phyloP scores from a whole-genome alignment of 805 yeast genomes.

The Pachysolen tannophilus region DNA sequence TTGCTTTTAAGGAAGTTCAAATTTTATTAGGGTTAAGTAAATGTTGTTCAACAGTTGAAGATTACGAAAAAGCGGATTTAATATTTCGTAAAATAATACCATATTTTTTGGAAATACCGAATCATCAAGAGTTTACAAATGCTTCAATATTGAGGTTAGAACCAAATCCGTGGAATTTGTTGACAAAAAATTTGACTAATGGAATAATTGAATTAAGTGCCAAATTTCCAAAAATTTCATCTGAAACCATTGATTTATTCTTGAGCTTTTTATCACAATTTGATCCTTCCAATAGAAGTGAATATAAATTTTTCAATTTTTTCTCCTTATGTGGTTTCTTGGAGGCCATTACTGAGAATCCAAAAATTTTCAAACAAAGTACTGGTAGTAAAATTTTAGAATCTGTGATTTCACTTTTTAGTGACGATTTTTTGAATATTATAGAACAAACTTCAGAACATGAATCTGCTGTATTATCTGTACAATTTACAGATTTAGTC shows the following conservation, averaged over 20 bases:
- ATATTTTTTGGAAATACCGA: conserved; percentile 43
- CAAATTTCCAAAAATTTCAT: conserved; percentile 20
- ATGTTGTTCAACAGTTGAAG: conserved; percentile 28
- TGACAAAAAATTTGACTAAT: conserved; percentile 25
- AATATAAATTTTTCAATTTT: conserved; percentile 13
- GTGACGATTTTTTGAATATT: too few species aligned
- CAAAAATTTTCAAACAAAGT: background rate
- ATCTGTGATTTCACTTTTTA: background rate
- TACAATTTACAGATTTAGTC: too few species aligned
- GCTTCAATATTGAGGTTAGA: conserved; percentile 24
- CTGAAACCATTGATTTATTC: conserved; percentile 15
- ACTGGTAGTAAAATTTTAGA: background rate
- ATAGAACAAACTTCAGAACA: too few species aligned
- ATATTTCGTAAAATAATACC: conserved; percentile 33
- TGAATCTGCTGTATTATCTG: too few species aligned
- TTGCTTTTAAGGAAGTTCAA: conserved; percentile 46
- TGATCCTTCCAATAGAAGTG: background rate
- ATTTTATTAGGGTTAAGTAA: conserved; percentile 36
- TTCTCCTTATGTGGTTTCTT: conserved; percentile 31
- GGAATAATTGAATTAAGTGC: conserved; percentile 19
- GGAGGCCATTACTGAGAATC: conserved; percentile 18
- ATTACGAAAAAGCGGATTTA: conserved; percentile 29
- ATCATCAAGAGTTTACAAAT: conserved; percentile 38
- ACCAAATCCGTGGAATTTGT: conserved; percentile 31
- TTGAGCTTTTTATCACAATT: conserved; percentile 16